phyloP scores from a whole-genome alignment of 2,329 filamentous ascomycete species.

The Simplicillium sp. region DNA sequence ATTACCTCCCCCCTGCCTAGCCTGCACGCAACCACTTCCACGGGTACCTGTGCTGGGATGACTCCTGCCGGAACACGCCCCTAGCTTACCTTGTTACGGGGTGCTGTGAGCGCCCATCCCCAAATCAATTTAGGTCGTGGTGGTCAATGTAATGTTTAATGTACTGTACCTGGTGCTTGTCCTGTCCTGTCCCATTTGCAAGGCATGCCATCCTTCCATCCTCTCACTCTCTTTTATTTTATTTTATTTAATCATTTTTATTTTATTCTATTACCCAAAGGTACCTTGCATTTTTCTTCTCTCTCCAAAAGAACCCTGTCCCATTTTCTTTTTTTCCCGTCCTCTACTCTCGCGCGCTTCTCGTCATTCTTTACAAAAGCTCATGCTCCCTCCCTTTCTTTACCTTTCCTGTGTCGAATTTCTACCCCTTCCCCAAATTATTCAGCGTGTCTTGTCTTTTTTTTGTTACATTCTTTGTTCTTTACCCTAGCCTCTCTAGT shows the following conservation, averaged over 20 bases:
- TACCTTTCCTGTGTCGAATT: slow-evolving; percentile 5
- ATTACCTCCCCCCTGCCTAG: too few species aligned
- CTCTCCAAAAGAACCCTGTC: slow-evolving; percentile 1
- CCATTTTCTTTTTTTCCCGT: slow-evolving; percentile 5
- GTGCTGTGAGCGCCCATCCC: too few species aligned
- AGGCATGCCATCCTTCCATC: neutral
- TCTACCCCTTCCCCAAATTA: slow-evolving; percentile 1
- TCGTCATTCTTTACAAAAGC: slow-evolving; percentile 13
- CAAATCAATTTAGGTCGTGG: too few species aligned
- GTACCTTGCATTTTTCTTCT: slow-evolving; percentile 3
- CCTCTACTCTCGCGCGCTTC: neutral
- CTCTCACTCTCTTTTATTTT: too few species aligned
- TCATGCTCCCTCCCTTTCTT: slow-evolving; percentile 10
- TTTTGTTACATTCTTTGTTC: slow-evolving; percentile 6
- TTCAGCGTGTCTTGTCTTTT: slow-evolving; percentile 1
- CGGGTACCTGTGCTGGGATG: too few species aligned
- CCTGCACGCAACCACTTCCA: too few species aligned
- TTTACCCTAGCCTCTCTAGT: slow-evolving; percentile 11
- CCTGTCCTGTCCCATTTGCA: too few species aligned
- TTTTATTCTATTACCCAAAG: neutral
- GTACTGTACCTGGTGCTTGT: too few species aligned
- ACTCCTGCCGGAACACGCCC: too few species aligned
- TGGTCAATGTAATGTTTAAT: too few species aligned
- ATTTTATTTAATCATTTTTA: neutral
- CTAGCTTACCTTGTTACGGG: too few species aligned